A percentile compares a stretch with the other conserved stretches of the same genome.
Evolutionary conservation across 257 asterid species (phyloP).

Genomic region (Cordia subcordata): DNA sequence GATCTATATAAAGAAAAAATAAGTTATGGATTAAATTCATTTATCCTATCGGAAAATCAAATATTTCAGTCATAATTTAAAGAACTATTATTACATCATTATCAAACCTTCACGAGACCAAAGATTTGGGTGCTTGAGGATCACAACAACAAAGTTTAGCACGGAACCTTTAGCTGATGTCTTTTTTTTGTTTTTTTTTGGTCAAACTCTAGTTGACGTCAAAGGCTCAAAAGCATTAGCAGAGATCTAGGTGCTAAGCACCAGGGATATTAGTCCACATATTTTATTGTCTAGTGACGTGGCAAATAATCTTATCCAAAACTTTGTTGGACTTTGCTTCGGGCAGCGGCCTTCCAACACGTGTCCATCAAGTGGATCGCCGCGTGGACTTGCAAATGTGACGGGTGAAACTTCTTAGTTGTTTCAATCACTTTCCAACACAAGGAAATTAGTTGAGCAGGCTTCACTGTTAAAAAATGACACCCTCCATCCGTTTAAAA

Average conservation of each 20-base stretch:
- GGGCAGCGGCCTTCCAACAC: neutral
- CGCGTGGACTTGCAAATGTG: neutral
- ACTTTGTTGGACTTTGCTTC: neutral
- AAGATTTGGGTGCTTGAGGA: too few relatives aligned
- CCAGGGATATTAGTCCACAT: neutral
- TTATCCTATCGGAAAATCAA: too few relatives aligned
- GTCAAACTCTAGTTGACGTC: neutral
- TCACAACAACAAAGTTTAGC: neutral
- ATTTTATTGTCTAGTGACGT: conserved; percentile 1
- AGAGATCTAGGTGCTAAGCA: neutral
- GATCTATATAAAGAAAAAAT: too few relatives aligned
- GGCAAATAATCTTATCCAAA: conserved; percentile 23
- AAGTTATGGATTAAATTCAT: too few relatives aligned
- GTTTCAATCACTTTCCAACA: neutral
- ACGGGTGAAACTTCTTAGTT: neutral
- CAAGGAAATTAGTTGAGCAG: conserved; percentile 8
- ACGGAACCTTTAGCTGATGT: too few relatives aligned
- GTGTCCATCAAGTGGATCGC: accelerated
- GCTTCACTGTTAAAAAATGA: neutral
- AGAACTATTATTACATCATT: too few relatives aligned
- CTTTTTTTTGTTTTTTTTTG: too few relatives aligned
- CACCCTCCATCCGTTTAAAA: too few relatives aligned
- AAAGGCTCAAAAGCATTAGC: too few relatives aligned
- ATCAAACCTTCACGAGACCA: too few relatives aligned
- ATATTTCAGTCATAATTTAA: too few relatives aligned